Evolutionary conservation across 2,329 filamentous ascomycete species (phyloP), one percentile per base, ranked within the genome.

Genomic region (Capronia coronata): DNA sequence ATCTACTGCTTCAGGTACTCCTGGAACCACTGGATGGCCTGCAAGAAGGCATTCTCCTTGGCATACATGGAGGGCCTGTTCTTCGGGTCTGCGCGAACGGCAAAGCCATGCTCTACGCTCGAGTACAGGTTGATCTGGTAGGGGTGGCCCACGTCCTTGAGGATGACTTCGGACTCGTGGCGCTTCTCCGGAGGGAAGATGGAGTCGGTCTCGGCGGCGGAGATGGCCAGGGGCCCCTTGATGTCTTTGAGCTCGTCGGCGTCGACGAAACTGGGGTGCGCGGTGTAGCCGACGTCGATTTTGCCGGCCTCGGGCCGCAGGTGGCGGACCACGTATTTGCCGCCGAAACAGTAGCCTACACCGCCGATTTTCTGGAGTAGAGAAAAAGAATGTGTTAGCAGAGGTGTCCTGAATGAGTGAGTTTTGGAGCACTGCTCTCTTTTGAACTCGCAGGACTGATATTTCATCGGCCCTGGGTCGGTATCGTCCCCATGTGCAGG

Each of bases 101-200:
- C 75, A 61, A 93, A 94, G 0, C 87, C 87, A 66, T 94, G 87
- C 48, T 69, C 67, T 23, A 87, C 80, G 47, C 80, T 79, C 2
- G 79, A 80, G 73, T 79, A 93, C 7, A 94, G 72, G 65, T 77
- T 86, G 65, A 93, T 84, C 70, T 94, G 86, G 69, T 86, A 93
- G 18, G 79, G 78, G 43, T 74, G 67, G 23, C 74, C 75, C 2
- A 70, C 71, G 64, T 80, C 71, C 50, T 70, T 68, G 38, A 86
- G 74, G 51, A 82, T 81, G n/a, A 68, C 73, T 65, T 86, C 83
- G 8, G 77, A 80, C 63, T 78, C 70, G 71, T 84, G 76, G 49
- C 84, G 76, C 67, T 80, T 76, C 61, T 83, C 73, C 10, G 70
- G 59, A 1, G 82, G 76, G 72, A 86, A 86, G 64, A 85, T 82